phyloP scores from a whole-genome alignment of 2,329 filamentous ascomycete species.

The Trichoderma koningiopsis region DNA sequence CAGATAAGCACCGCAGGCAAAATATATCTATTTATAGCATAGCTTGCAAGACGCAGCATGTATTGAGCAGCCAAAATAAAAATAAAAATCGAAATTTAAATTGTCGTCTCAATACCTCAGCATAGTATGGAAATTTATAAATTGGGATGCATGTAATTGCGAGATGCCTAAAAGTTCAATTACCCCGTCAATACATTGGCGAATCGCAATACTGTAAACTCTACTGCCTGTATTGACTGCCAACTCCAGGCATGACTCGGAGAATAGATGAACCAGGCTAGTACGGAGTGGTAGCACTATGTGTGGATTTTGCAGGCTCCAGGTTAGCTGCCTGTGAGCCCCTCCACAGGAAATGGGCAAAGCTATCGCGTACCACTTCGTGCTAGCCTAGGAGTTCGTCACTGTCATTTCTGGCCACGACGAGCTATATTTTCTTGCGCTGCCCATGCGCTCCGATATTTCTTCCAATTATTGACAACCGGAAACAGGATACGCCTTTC shows the following conservation, averaged over 20 bases:
- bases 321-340: slow-evolving; percentile 4
- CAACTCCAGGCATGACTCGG: not conserved
- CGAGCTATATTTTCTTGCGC: slow-evolving; percentile 8
- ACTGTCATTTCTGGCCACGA: slow-evolving; percentile 10
- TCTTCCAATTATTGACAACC: not conserved
- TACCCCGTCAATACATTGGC: not conserved
- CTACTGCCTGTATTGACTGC: not conserved
- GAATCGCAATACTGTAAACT: not conserved
- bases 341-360: slow-evolving; percentile 18
- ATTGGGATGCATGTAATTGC: not conserved
- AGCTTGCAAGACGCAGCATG: not conserved
- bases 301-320: slow-evolving; percentile 1
- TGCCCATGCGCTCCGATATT: not conserved
- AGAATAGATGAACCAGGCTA: not conserved
- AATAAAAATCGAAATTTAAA: no score
- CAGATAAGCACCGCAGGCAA: not conserved
- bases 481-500: not conserved
- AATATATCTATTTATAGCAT: slow-evolving; percentile 5
- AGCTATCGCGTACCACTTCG: slow-evolving; percentile 13
- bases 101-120: not conserved
- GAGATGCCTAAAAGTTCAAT: not conserved
- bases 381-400: slow-evolving; percentile 22
- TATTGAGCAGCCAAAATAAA: not conserved
- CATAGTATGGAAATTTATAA: not conserved
- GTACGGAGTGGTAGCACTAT: not conserved